Conservation (phyloP, 2,329 filamentous ascomycete genomes). For the Pseudopyrenochaeta lycopersici region DNA sequence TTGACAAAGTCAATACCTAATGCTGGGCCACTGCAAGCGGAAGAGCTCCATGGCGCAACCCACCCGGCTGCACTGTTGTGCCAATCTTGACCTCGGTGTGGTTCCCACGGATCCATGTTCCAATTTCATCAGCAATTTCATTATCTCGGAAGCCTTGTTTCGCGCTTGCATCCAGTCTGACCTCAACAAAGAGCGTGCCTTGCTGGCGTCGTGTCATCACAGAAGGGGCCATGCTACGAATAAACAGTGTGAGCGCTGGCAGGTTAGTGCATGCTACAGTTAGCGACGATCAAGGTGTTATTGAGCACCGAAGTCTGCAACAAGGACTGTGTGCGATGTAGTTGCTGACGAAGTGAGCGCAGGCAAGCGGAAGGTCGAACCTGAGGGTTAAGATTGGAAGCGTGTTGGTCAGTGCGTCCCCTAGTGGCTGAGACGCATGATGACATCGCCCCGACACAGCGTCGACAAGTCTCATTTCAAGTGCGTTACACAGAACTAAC, state of each 20-base stretch:
- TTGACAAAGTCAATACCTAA: background rate
- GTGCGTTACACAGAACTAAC: constrained; percentile 9
- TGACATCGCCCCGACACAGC: constrained; percentile 10
- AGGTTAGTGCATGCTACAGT: background rate
- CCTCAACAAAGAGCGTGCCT: constrained; percentile 17
- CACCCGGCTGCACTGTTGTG: constrained; percentile 37
- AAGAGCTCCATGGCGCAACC: constrained; percentile 3
- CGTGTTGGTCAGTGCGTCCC: background rate
- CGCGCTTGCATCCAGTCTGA: constrained; percentile 8
- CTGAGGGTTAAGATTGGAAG: background rate
- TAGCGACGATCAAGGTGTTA: background rate
- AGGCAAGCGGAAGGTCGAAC: background rate
- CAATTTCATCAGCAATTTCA: constrained; percentile 36
- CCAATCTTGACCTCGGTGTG: constrained; percentile 36
- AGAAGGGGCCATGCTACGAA: background rate
- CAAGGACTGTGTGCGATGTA: background rate
- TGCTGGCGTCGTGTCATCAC: too few relatives aligned
- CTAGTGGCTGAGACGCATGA: constrained; percentile 3
- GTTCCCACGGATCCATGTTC: constrained; percentile 41
- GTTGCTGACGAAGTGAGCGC: background rate
- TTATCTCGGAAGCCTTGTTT: background rate
- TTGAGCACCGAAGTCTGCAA: background rate
- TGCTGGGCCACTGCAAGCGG: background rate
- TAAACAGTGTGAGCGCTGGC: background rate
- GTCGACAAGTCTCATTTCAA: background rate